phyloP scores from a whole-genome alignment of 305 asterid species.

The Fraxinus angustifolia region DNA sequence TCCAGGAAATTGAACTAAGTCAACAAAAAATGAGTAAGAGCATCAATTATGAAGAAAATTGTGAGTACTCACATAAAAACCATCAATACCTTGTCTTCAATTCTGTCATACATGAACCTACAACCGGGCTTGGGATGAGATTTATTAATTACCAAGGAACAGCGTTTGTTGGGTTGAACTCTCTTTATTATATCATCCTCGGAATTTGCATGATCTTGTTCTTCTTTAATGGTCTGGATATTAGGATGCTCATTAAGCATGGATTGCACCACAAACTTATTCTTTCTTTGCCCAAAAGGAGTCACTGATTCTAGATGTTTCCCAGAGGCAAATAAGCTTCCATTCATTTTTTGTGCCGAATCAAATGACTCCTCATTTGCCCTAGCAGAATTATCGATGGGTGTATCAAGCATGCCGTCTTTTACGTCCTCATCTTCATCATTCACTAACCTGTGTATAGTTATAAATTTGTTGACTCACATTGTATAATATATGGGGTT shows the following conservation, averaged over 20 bases:
- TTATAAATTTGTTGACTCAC: conserved; percentile 7
- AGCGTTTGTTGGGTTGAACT: conserved; percentile 58
- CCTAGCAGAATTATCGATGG: conserved; percentile 38
- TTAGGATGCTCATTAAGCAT: conserved; percentile 54
- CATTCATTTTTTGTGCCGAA: conserved; percentile 52
- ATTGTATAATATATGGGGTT: conserved; percentile 14
- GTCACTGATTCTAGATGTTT: conserved; percentile 64
- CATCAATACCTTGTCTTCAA: conserved; percentile 78
- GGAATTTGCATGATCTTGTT: conserved; percentile 38
- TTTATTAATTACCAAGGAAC: conserved; percentile 49
- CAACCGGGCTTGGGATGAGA: conserved; percentile 75
- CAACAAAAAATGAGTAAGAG: conserved; percentile 25
- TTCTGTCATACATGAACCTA: conserved; percentile 92
- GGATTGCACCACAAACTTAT: conserved; percentile 73
- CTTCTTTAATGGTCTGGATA: conserved; percentile 39
- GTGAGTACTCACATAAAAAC: not conserved
- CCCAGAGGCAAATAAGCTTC: conserved; percentile 49
- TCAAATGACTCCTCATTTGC: conserved; percentile 35
- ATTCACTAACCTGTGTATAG: conserved; percentile 53
- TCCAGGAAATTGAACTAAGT: conserved; percentile 80
- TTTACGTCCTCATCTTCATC: conserved; percentile 50
- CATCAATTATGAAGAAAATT: conserved; percentile 15
- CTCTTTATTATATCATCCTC: conserved; percentile 83
- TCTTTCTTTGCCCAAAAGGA: conserved; percentile 84
- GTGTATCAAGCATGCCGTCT: conserved; percentile 52